These are phyloP conservation scores for Amylocystis lapponica DNA, from an alignment of 768 basidiomycete species.

Conservation along the genomic window DNA sequence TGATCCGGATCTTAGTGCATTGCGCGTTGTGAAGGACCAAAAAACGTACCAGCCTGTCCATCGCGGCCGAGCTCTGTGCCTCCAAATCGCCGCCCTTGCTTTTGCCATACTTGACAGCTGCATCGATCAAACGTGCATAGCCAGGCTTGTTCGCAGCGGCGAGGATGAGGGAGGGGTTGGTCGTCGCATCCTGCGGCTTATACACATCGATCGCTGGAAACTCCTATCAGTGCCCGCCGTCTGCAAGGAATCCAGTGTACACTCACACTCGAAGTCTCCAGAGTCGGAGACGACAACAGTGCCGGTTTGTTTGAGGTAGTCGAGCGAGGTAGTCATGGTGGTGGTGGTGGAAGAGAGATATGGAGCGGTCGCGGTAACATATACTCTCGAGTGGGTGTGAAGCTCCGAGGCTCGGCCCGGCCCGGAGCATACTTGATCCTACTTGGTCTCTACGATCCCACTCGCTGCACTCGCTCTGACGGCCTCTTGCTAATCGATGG, in stretches of 20 bases:
- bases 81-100: conserved; percentile 76
- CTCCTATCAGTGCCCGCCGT: conserved; percentile 11
- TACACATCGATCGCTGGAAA: conserved; percentile 83
- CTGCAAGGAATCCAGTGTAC: background rate
- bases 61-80: conserved; percentile 67
- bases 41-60: conserved; percentile 78
- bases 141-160: conserved; percentile 86
- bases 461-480: background rate
- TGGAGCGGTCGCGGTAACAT: background rate
- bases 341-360: conserved; percentile 3
- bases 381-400: background rate
- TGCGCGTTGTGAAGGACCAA: conserved; percentile 3
- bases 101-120: conserved; percentile 71
- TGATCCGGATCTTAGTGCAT: no score
- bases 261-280: conserved; percentile 84
- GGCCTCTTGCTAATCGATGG: background rate
- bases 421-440: background rate
- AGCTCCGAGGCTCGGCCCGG: conserved; percentile 1
- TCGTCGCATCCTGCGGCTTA: conserved; percentile 98
- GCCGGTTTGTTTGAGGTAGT: conserved; percentile 83
- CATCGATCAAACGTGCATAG: conserved; percentile 79
- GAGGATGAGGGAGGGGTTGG: conserved; percentile 93
- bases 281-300: conserved; percentile 98
- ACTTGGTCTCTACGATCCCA: background rate
- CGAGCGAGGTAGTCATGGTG: conserved; percentile 73